Conservation (phyloP, 176 grass and related monocot species). For the Paspalum notatum region DNA sequence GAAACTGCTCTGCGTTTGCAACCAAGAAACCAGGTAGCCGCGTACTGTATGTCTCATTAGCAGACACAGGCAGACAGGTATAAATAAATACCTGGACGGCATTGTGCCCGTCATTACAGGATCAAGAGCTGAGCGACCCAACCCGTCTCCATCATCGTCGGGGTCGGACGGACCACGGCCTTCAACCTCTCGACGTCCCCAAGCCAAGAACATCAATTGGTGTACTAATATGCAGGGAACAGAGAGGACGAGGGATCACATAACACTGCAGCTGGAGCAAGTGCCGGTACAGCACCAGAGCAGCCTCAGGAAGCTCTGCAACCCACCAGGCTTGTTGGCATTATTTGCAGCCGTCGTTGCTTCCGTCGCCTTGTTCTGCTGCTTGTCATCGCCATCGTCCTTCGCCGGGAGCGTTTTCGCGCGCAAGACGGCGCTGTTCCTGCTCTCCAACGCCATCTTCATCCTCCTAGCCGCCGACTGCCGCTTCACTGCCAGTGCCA, state of each 20-base stretch:
- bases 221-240: background rate
- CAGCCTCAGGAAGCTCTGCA: background rate
- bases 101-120: too few species aligned
- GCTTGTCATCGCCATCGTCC: background rate
- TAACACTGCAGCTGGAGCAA: slow-evolving; percentile 1
- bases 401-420: slow-evolving; percentile 17
- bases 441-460: slow-evolving; percentile 42
- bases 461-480: slow-evolving; percentile 35
- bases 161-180: too few species aligned
- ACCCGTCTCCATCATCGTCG: too few species aligned
- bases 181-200: too few species aligned
- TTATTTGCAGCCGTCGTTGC: slow-evolving; percentile 7
- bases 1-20: slow-evolving; percentile 18
- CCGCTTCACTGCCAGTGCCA: background rate
- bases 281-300: background rate
- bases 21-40: background rate
- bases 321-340: background rate
- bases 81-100: too few species aligned
- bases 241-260: slow-evolving; percentile 31
- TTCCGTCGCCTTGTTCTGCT: background rate
- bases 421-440: slow-evolving; percentile 34
- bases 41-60: background rate
- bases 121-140: too few species aligned
- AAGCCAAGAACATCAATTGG: too few species aligned
- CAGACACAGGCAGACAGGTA: too few species aligned